Conservation (phyloP, 2,329 filamentous ascomycete species). For the Cryphonectria japonica region DNA sequence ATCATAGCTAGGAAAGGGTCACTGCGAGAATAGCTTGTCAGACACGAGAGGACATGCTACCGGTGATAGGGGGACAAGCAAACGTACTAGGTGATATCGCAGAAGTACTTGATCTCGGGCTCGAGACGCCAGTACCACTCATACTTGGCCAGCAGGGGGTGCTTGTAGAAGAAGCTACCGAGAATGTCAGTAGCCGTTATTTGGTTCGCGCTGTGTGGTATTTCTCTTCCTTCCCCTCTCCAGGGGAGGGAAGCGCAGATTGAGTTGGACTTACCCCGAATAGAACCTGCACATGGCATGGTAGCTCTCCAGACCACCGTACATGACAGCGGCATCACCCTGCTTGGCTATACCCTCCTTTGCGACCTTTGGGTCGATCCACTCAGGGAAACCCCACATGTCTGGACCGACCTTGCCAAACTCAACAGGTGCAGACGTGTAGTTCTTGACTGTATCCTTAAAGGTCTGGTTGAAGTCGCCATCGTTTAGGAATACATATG, state of each 20-base stretch:
- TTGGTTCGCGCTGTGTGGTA: neutral
- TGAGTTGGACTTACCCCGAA: slow-evolving; percentile 73
- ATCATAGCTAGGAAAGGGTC: slow-evolving; percentile 97
- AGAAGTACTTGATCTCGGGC: slow-evolving; percentile 99
- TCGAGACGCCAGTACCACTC: slow-evolving; percentile 99
- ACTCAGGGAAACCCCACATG: slow-evolving; percentile 97
- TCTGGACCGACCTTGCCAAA: slow-evolving; percentile 90
- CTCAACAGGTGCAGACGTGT: slow-evolving; percentile 86
- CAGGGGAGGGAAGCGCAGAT: neutral
- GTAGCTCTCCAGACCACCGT: slow-evolving; percentile 97
- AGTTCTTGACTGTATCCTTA: slow-evolving; percentile 83
- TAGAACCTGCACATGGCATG: slow-evolving; percentile 99
- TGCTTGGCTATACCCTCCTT: slow-evolving; percentile 97
- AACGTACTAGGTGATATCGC: slow-evolving; percentile 94
- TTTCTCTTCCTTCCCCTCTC: neutral
- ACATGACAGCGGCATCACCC: slow-evolving; percentile 97
- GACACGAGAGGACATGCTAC: neutral
- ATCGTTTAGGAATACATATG: slow-evolving; percentile 97
- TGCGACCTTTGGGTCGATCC: slow-evolving; percentile 91
- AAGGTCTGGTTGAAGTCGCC: slow-evolving; percentile 96
- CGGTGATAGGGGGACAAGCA: neutral
- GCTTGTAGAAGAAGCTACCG: slow-evolving; percentile 89
- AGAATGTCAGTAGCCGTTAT: slow-evolving; percentile 25
- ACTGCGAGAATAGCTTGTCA: slow-evolving; percentile 46
- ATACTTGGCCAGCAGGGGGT: slow-evolving; percentile 91